Percentiles rank a stretch among this genome's conserved stretches.
Conservation (phyloP, 352 stramenopile species). For the Phytophthora aleatoria region DNA sequence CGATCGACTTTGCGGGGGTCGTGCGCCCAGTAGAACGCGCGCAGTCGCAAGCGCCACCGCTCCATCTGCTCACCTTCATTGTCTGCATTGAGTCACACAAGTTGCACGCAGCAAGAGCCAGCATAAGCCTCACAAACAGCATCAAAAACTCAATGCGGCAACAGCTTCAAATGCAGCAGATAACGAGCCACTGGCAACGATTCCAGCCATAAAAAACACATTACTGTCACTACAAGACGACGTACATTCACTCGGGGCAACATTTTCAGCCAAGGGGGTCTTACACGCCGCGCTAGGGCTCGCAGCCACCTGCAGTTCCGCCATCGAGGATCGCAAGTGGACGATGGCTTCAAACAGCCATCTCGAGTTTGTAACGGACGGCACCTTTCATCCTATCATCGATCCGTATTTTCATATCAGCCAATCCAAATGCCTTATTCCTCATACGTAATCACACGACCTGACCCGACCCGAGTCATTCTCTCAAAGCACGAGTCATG, state of each 20-base stretch:
- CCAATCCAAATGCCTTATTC: constrained; percentile 13
- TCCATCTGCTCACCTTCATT: constrained; percentile 21
- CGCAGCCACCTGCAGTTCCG: neutral
- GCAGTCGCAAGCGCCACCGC: constrained; percentile 45
- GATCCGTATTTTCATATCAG: neutral
- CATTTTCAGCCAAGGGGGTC: neutral
- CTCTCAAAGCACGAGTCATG: constrained; percentile 22
- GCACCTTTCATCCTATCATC: constrained; percentile 6
- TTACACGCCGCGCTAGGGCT: constrained; percentile 2
- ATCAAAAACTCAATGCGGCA: neutral
- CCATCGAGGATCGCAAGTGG: constrained; percentile 15
- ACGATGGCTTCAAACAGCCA: constrained; percentile 6
- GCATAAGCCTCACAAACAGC: neutral
- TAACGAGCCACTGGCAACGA: constrained; percentile 11
- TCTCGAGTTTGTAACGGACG: constrained; percentile 1
- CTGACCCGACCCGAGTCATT: neutral
- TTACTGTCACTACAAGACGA: constrained; percentile 4
- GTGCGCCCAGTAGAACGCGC: constrained; percentile 76
- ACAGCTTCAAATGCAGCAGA: constrained; percentile 1
- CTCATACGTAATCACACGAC: constrained; percentile 15
- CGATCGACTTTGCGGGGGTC: constrained; percentile 68
- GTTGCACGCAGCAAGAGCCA: neutral
- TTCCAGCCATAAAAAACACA: neutral
- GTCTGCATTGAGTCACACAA: constrained; percentile 1
- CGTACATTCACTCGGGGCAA: constrained; percentile 13